phyloP scores from a whole-genome alignment of 257 asterid species.

The Asclepias syriaca region DNA sequence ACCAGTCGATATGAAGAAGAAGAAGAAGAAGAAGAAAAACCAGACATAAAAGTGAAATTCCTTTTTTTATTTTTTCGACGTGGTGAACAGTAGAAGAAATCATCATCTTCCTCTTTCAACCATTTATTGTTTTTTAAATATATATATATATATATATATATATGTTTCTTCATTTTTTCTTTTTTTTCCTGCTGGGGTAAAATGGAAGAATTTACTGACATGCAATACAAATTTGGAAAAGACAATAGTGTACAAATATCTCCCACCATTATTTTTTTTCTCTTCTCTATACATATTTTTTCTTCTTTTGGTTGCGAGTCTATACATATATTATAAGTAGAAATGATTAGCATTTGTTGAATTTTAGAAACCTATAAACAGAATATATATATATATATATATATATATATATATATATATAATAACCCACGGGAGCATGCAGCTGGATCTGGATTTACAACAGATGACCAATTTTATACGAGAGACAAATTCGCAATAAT shows the following conservation, averaged over 20 bases:
- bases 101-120: background rate
- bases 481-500: no score
- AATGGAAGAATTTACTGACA: conserved; percentile 9
- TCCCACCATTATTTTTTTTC: no score
- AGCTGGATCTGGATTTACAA: no score
- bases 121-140: background rate
- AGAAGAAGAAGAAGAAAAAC: background rate
- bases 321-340: background rate
- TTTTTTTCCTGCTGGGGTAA: background rate
- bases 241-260: background rate
- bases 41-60: background rate
- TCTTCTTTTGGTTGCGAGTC: background rate
- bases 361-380: background rate
- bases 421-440: no score
- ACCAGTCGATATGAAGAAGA: background rate
- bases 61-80: background rate
- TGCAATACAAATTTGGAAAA: conserved; percentile 3
- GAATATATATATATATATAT: no score
- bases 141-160: no score
- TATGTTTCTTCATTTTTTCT: no score
- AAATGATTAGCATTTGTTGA: background rate
- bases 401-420: no score
- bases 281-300: background rate
- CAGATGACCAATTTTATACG: no score
- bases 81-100: background rate